Evolutionary conservation across 1,139 yeast species (phyloP), one percentile per base, ranked within the genome.

Genomic region (Meyerozyma guilliermondii): DNA sequence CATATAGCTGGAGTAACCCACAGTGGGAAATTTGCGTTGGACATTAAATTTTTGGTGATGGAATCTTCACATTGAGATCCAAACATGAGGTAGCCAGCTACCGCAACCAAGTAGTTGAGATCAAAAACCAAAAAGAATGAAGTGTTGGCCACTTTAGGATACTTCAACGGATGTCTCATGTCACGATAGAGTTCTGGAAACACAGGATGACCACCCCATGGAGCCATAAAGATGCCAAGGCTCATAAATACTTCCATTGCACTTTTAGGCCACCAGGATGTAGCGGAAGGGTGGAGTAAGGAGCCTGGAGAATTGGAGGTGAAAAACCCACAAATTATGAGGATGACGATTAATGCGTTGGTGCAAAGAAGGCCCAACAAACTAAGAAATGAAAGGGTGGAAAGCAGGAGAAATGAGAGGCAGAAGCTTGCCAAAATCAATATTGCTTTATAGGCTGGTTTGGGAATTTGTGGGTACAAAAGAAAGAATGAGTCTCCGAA

Each of bases 191-290:
- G 68, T 54, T 85, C 87, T 1, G 95, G 95, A 52, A 85, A 85
- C 17, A 87, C 87, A 1, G 94, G 89, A 60, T 87, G 95, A 3
- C 95, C 95, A 48, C 95, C 94, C 87, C 92, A 87, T 13, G 92
- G 91, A 7, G 94, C 86, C 83, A 87, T 83, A 51, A 85, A 76
- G 36, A 87, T 74, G 5, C 95, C 95, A 48, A 85, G 71, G 5
- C 88, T 74, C 30, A 85, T 65, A 23, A 87, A 70, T 5, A 82
- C 70, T 35, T 72, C 65, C 27, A 62, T 61, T 50, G 69, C 59
- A 36, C 72, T 68, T 10, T 62, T 56, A 1, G 95, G 95, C 68
- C 78, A 76, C 41, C 76, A 44, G 41, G 68, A 64, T 0, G 74
- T 66, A 2, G 50, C n/a, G 23, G 36, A 16, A 3, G 87, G 84